Percentiles rank a stretch among this genome's conserved stretches.
These are phyloP conservation scores for Linnemannia exigua DNA, from an alignment of 192 early-diverging fungal genomes.

Conservation along the genomic window DNA sequence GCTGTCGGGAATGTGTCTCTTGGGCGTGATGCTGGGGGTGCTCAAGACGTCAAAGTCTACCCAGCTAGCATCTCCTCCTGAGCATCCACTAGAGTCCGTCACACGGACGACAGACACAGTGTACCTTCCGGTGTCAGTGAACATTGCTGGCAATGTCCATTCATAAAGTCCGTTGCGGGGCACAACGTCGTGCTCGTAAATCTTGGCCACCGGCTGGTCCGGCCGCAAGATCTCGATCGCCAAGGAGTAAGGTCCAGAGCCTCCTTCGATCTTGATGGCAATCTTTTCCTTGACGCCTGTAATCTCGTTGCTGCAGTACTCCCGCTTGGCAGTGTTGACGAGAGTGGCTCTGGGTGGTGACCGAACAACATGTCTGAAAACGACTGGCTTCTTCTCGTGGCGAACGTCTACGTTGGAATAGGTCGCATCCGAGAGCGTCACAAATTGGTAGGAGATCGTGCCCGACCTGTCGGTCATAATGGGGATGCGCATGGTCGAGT, in stretches of 20 bases:
- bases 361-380: slow-evolving; percentile 38
- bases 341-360: slow-evolving; percentile 32
- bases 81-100: slow-evolving; percentile 43
- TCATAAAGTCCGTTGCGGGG: slow-evolving; percentile 45
- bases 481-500: slow-evolving; percentile 50
- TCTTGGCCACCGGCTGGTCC: slow-evolving; percentile 31
- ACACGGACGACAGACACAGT: slow-evolving; percentile 34
- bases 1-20: slow-evolving; percentile 17
- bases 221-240: slow-evolving; percentile 40
- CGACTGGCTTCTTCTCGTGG: slow-evolving; percentile 25
- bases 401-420: slow-evolving; percentile 36
- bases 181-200: slow-evolving; percentile 34
- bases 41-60: slow-evolving; percentile 49
- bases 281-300: slow-evolving; percentile 42
- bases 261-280: slow-evolving; percentile 39
- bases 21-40: slow-evolving; percentile 35
- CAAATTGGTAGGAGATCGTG: slow-evolving; percentile 24
- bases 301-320: slow-evolving; percentile 44
- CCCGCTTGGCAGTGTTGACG: slow-evolving; percentile 31
- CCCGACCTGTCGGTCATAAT: slow-evolving; percentile 35
- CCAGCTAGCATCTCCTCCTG: slow-evolving; percentile 13
- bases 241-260: slow-evolving; percentile 35
- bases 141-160: slow-evolving; percentile 40
- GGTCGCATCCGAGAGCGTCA: slow-evolving; percentile 34
- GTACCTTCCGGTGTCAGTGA: slow-evolving; percentile 38